Conservation (phyloP, 2,329 filamentous ascomycete genomes). For the Pyrenophora tritici-repentis region DNA sequence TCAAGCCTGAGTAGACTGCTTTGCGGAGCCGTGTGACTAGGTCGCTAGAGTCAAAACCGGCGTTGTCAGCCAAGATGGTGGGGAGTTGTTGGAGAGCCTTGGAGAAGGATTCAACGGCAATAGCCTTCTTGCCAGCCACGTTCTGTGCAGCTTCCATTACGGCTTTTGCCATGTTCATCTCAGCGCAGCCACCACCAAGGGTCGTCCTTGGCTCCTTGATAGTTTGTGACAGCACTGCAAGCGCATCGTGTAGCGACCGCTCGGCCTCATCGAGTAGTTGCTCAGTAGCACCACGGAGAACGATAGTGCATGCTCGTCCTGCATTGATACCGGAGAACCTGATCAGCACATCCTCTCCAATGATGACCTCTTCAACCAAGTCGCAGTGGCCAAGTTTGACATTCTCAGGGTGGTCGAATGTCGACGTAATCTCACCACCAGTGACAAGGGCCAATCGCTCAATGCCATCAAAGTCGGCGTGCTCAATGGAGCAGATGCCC, state of each 20-base stretch:
- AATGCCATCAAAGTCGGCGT: conserved; percentile 98
- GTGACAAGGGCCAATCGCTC: conserved; percentile 94
- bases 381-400: conserved; percentile 96
- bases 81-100: conserved; percentile 88
- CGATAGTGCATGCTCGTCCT: conserved; percentile 93
- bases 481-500: conserved; percentile 97
- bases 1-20: conserved; percentile 93
- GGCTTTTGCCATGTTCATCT: conserved; percentile 99
- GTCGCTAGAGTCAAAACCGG: conserved; percentile 92
- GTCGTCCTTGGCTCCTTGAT: conserved; percentile 93
- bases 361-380: conserved; percentile 95
- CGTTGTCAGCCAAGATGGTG: conserved; percentile 96
- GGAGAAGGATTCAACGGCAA: conserved; percentile 90
- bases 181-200: conserved; percentile 91
- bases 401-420: conserved; percentile 96
- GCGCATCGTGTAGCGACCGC: conserved; percentile 90
- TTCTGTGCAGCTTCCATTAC: conserved; percentile 93
- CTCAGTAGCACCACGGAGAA: conserved; percentile 93
- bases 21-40: conserved; percentile 89
- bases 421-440: conserved; percentile 94
- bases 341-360: conserved; percentile 96
- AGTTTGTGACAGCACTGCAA: conserved; percentile 95
- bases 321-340: conserved; percentile 96
- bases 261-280: conserved; percentile 97
- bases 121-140: conserved; percentile 93